Base-by-base conservation (phyloP, 2,329 filamentous ascomycete genomes). In the Xylariaceae sp. region DNA sequence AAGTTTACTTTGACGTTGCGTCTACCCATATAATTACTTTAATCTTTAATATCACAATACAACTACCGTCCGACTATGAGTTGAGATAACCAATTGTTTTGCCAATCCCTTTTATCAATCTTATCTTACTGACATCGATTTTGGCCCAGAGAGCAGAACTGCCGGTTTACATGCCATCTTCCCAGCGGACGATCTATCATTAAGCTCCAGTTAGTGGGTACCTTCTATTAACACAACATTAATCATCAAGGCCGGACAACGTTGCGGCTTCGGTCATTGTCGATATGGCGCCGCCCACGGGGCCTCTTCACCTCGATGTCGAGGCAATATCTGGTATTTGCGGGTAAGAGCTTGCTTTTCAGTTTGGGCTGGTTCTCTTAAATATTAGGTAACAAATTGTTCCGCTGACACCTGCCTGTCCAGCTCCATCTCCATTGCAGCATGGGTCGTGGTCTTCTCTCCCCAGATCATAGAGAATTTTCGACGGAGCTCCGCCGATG, bases 391-490 rank as follows among this genome's bases (percentile, higher is more conserved):
- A 27, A 42, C 11, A 15, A 10, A 29, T 16, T 43, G 18, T 23
- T 36, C 15, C 27, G 48, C 52, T 51, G 45, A 50, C 39, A n/a
- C 39, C 23, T 9, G n/a, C 46, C 54, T 45, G 26, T 64, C 40
- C 54, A 91, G 92, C 29, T 96, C 92, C 7, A 92, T 99, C 63
- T 96, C 91, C 39, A 97, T 99, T 69, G 92, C 92, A 44, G 97
- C 92, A 71, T 97, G 94, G 94, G 89, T 97, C 52, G 91, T 97
- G 29, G 94, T 99, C 53, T 99, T 97, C 76, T 94, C 91, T 1
- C 94, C 94, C 2, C 94, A 99, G 65, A 97, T 99, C 64, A 87
- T 96, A 64, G 91, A 96, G 68, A 97, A 97, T 70, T 97, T 96
- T 75, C 87, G 86, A 59, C 84, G 92, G 50, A 78, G 84, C 61